phyloP scores from a whole-genome alignment of 345 rosid genomes.

The Populus deltoides region DNA sequence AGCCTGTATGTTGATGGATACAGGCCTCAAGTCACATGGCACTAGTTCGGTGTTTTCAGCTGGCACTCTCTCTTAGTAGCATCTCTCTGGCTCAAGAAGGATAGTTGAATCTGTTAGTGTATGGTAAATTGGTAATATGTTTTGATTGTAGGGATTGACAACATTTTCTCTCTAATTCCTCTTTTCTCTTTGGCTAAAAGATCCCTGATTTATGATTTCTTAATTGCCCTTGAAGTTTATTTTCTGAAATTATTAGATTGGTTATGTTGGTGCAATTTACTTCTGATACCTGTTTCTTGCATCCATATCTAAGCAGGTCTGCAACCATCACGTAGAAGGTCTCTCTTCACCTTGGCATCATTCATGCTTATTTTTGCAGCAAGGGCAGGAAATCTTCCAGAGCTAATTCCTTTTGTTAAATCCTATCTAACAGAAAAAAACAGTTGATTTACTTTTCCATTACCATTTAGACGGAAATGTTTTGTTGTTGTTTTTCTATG shows the following conservation, averaged over 20 bases:
- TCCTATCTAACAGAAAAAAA: constrained; percentile 57
- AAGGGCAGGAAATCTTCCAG: constrained; percentile 62
- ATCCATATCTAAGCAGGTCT: constrained; percentile 55
- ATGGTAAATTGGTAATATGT: too few species aligned
- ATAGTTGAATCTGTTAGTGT: constrained; percentile 23
- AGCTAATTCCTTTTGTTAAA: constrained; percentile 67
- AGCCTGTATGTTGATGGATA: constrained; percentile 7
- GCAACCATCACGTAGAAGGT: constrained; percentile 76
- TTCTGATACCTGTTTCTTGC: constrained; percentile 18
- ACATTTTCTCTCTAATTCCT: too few species aligned
- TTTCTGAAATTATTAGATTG: neutral
- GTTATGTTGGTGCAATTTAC: constrained; percentile 4
- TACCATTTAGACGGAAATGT: neutral
- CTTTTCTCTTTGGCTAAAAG: neutral
- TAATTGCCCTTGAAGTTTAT: neutral
- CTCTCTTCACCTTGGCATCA: constrained; percentile 79
- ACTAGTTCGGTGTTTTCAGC: constrained; percentile 79
- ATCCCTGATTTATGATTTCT: neutral
- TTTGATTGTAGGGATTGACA: too few species aligned
- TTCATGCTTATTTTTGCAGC: constrained; percentile 88
- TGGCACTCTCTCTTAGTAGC: too few species aligned
- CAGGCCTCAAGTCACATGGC: constrained; percentile 82
- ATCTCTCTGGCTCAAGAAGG: constrained; percentile 72
- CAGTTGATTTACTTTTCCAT: constrained; percentile 39
- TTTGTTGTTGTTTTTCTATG: neutral